Evolutionary conservation across 768 basidiomycete species (phyloP), one percentile per base, ranked within the genome.

Genomic region (Panellus pusillus): DNA sequence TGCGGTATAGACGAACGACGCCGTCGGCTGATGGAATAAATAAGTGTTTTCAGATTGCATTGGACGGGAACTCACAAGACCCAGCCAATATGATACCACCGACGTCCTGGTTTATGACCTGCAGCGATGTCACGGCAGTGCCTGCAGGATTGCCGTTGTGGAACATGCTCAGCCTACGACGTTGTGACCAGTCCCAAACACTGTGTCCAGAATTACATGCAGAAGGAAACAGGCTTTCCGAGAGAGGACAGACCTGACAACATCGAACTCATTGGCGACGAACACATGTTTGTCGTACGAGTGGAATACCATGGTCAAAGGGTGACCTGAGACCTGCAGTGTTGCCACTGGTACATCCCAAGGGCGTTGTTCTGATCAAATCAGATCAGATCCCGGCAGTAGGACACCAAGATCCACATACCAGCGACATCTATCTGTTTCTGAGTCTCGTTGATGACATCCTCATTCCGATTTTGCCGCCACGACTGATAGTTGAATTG

Each of bases 401-500:
- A 28, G 12, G 14, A 3, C 11, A 35, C 3, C 9, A 35, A 40
- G 17, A 15, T 72, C 58, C 15, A 65, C 84, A 65, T 61, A 92
- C 95, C 84, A 6, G 95, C 91, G 43, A 79, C 69, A n/a, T 81
- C 75, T 28, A 86, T 82, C 63, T 93, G 88, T 13, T 79, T 70
- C 50, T 79, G 73, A 4, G 91, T 93, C 63, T 89, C 84, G 29
- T 77, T 69, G 17, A 84, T 75, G 44, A 94, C 81, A 52, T 83
- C 78, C 61, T 98, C 94, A 63, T 97, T 97, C 47, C 94, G 84
- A 58, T 87, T 80, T 62, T 95, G 89, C 58, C 95, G 79, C 95
- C 95, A 98, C 0, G 94, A 83, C 64, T 97, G 95, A 65, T 96
- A 89, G 64, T 97, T 98, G 65, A 95, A 98, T 60, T 89, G 85